Percentiles rank a stretch among this genome's conserved stretches.
Evolutionary conservation across 768 basidiomycete genomes (phyloP).

Genomic region (Tricholoma matsutake): DNA sequence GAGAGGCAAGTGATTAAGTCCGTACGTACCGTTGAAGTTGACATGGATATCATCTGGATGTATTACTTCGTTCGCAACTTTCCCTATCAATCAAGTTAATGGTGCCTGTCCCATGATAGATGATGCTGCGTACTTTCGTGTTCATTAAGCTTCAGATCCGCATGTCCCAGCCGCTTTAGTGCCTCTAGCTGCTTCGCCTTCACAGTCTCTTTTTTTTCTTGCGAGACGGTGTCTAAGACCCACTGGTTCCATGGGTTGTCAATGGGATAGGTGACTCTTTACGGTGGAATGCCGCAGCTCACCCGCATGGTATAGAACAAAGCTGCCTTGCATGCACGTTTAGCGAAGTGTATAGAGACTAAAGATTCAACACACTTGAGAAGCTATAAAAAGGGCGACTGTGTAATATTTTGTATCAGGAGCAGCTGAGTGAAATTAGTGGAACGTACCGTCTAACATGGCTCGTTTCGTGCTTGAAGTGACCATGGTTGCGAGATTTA

Average conservation of each 20-base stretch:
- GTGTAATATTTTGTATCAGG: constrained; percentile 8
- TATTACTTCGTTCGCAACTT: constrained; percentile 90
- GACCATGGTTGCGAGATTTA: constrained; percentile 6
- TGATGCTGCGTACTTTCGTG: constrained; percentile 69
- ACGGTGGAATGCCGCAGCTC: constrained; percentile 20
- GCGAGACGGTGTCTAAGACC: constrained; percentile 54
- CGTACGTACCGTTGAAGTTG: constrained; percentile 61
- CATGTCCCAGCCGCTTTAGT: constrained; percentile 68
- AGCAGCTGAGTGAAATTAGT: not conserved
- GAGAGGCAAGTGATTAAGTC: not conserved
- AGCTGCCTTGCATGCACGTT: constrained; percentile 56
- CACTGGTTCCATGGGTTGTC: constrained; percentile 41
- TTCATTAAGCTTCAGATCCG: constrained; percentile 76
- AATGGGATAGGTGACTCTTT: not conserved
- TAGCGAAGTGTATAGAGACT: constrained; percentile 11
- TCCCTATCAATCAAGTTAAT: constrained; percentile 41
- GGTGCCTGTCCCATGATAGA: not conserved
- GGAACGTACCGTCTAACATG: constrained; percentile 17
- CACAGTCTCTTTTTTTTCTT: constrained; percentile 56
- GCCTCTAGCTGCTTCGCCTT: constrained; percentile 70
- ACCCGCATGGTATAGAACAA: constrained; percentile 75
- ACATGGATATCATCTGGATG: constrained; percentile 86
- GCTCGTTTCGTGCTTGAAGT: constrained; percentile 16
- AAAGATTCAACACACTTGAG: constrained; percentile 40
- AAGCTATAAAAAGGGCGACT: constrained; percentile 53